phyloP scores from a whole-genome alignment of 352 stramenopile species.

The Aphanomyces invadans region DNA sequence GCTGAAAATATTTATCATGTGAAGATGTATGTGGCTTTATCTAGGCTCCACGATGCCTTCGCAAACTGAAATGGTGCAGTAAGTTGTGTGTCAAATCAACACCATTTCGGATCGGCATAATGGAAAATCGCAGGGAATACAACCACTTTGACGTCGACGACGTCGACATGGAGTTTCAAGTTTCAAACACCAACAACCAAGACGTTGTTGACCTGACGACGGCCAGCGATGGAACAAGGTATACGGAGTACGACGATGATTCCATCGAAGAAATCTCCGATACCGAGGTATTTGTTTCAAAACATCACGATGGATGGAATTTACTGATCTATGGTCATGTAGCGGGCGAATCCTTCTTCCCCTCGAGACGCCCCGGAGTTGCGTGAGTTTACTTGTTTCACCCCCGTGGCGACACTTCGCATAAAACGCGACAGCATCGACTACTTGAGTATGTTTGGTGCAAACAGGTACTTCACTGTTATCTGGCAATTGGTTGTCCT shows the following conservation, averaged over 20 bases:
- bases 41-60: neutral
- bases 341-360: no score
- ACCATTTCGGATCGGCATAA: no score
- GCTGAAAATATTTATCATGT: neutral
- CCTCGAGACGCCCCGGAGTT: neutral
- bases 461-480: neutral
- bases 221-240: neutral
- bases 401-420: neutral
- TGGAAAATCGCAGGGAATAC: conserved; percentile 7
- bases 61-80: neutral
- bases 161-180: neutral
- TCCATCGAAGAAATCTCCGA: conserved; percentile 21
- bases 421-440: conserved; percentile 8
- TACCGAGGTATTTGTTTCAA: neutral
- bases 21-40: neutral
- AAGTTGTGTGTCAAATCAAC: no score
- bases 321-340: no score
- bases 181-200: neutral
- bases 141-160: conserved; percentile 1
- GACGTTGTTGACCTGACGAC: conserved; percentile 10
- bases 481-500: neutral
- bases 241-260: conserved; percentile 11
- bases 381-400: conserved; percentile 14
- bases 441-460: conserved; percentile 23
- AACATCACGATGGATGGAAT: no score